Evolutionary conservation across 2,329 filamentous ascomycete species (phyloP).

Genomic region (Penicillium digitatum): DNA sequence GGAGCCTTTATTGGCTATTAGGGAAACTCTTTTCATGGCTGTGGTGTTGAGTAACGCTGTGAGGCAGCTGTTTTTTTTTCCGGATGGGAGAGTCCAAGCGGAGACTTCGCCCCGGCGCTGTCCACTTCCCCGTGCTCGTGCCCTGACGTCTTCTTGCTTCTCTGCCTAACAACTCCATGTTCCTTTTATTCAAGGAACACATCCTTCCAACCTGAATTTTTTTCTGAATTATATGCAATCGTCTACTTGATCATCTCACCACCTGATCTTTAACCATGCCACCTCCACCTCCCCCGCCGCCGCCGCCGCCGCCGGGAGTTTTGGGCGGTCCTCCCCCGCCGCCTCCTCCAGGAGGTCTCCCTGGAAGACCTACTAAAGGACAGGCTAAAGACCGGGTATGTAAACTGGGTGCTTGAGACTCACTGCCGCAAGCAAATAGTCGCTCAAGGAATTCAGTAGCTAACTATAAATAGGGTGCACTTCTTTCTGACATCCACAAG

Average conservation of each 20-base stretch:
- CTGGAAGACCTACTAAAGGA: constrained; percentile 55
- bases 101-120: constrained; percentile 27
- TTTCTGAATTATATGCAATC: constrained; percentile 5
- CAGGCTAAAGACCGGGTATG: constrained; percentile 61
- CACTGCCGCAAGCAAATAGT: not conserved
- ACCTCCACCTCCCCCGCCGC: constrained; percentile 61
- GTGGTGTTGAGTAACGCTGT: constrained; percentile 7
- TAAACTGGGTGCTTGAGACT: constrained; percentile 13
- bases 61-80: constrained; percentile 16
- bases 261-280: constrained; percentile 33
- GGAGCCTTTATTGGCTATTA: constrained; percentile 28
- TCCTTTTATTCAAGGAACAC: constrained; percentile 17
- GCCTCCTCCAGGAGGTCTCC: constrained; percentile 50
- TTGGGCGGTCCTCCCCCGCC: constrained; percentile 62
- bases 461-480: constrained; percentile 62
- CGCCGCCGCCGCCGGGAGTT: constrained; percentile 61
- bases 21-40: constrained; percentile 36
- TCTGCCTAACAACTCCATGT: constrained; percentile 18
- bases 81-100: constrained; percentile 26
- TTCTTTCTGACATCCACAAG: constrained; percentile 83
- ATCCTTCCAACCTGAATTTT: constrained; percentile 11
- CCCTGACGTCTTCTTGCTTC: constrained; percentile 26
- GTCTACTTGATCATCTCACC: constrained; percentile 2
- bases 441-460: not conserved
- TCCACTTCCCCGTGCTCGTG: constrained; percentile 21